phyloP scores from a whole-genome alignment of 176 grass and related monocot species.

The Stipa capillata region DNA sequence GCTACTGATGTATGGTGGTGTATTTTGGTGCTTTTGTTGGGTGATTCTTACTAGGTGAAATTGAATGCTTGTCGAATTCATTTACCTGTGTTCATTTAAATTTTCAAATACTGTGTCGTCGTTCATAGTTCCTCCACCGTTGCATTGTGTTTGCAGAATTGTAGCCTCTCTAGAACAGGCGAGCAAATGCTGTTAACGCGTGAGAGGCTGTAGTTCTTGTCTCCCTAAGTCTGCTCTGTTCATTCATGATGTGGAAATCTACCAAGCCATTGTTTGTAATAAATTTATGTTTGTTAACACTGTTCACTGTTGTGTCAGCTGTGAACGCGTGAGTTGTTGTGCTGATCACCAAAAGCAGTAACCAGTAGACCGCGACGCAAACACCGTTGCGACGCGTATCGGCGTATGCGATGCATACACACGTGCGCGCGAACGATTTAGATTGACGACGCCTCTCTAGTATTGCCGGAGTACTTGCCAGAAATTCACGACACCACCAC shows the following conservation, averaged over 20 bases:
- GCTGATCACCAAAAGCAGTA: neutral
- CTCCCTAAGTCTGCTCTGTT: neutral
- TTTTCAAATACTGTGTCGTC: neutral
- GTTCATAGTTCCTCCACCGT: neutral
- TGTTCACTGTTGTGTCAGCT: neutral
- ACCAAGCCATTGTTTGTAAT: neutral
- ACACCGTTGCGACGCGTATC: neutral
- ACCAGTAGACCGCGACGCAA: neutral
- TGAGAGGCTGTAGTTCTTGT: neutral
- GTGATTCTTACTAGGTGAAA: neutral
- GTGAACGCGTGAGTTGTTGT: neutral
- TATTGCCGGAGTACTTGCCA: no score
- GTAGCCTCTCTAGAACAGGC: neutral
- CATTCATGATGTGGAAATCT: neutral
- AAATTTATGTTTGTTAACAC: neutral
- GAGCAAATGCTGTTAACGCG: neutral
- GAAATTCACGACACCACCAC: neutral
- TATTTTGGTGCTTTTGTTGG: neutral
- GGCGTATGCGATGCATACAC: no score
- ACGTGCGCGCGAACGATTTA: no score
- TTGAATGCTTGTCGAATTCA: neutral
- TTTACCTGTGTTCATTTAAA: neutral
- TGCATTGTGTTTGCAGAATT: neutral
- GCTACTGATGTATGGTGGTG: neutral
- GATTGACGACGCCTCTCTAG: no score